Base-by-base conservation (phyloP, 2,329 filamentous ascomycete genomes). In the Mycocentrospora acerina region DNA sequence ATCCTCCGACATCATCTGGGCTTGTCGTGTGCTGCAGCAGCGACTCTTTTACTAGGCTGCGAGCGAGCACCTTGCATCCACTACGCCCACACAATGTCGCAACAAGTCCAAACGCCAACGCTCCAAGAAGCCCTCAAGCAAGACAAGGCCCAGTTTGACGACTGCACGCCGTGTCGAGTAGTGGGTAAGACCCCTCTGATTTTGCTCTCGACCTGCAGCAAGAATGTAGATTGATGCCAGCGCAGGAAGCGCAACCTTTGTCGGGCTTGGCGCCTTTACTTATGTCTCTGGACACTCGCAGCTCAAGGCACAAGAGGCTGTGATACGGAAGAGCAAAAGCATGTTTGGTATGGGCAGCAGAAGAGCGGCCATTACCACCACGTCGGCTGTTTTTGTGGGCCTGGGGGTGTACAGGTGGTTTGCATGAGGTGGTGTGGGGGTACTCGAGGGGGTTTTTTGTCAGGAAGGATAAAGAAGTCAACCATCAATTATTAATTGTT, bases 151-250 rank as follows among this genome's bases (percentile, higher is more conserved):
- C 45, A 63, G 29, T 67, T 62, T 40, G 64, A 86, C 48, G 78
- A 91, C 68, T 91, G 87, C 65, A 71, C 81, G 27, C 73, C 83
- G 24, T 93, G 87, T 71, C 80, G 79, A 58, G 66, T 89, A 19
- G 74, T 88, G 36, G 87, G 87, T 88, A 70, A 18, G 52, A 10
- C 9, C 24, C 16, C 4, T 16, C 16, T 7, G 10, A 6, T 15
- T 31, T 26, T 18, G 12, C 19, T 29, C n/a, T 29, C 12, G 25
- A 9, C 6, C 7, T 16, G 12, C 27, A 24, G 18, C 13, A n/a
- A 24, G 7, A 24, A 9, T 15, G 9, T n/a, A n/a, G 8, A 10
- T 32, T 33, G 9, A 22, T 9, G 9, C 19, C 9, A 22, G 5
- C 5, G 5, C 41, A 74, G 72, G 72, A 31, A 70, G 61, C 32